phyloP scores from a whole-genome alignment of 192 early-diverging fungal species.

The Coemansia furcata region DNA sequence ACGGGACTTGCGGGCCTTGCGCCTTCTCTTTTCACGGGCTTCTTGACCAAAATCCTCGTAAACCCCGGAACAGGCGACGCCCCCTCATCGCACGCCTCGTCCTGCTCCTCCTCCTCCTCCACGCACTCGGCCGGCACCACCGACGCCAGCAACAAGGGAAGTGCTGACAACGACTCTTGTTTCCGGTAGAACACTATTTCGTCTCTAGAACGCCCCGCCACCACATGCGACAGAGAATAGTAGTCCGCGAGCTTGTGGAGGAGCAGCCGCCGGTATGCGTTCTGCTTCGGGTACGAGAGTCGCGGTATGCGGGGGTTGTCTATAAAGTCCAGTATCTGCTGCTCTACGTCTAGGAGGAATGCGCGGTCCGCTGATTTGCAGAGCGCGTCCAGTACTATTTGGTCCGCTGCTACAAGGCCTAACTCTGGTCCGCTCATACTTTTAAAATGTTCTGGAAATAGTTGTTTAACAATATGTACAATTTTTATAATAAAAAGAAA shows the following conservation, averaged over 20 bases:
- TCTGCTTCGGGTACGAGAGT: slow-evolving; percentile 17
- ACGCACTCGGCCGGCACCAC: background rate
- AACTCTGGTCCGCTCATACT: background rate
- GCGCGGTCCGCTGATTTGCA: slow-evolving; percentile 13
- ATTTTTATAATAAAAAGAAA: background rate
- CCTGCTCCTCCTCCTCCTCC: background rate
- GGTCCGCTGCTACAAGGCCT: background rate
- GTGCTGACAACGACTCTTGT: background rate
- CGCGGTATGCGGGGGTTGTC: background rate
- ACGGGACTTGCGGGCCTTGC: no score
- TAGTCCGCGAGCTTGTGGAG: slow-evolving; percentile 29
- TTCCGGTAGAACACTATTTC: slow-evolving; percentile 30
- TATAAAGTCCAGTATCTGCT: slow-evolving; percentile 10
- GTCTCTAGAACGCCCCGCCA: slow-evolving; percentile 16
- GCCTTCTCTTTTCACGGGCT: no score
- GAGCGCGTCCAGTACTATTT: slow-evolving; percentile 14
- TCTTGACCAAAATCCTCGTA: slow-evolving; percentile 24
- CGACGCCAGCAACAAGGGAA: background rate
- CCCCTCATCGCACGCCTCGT: background rate
- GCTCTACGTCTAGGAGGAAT: slow-evolving; percentile 17
- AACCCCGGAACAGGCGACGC: background rate
- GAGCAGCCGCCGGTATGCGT: slow-evolving; percentile 28
- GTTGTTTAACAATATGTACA: background rate
- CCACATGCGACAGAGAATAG: slow-evolving; percentile 22
- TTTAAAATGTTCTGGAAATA: no score